phyloP scores from a whole-genome alignment of 2,329 filamentous ascomycete species.

The Colletotrichum scovillei region DNA sequence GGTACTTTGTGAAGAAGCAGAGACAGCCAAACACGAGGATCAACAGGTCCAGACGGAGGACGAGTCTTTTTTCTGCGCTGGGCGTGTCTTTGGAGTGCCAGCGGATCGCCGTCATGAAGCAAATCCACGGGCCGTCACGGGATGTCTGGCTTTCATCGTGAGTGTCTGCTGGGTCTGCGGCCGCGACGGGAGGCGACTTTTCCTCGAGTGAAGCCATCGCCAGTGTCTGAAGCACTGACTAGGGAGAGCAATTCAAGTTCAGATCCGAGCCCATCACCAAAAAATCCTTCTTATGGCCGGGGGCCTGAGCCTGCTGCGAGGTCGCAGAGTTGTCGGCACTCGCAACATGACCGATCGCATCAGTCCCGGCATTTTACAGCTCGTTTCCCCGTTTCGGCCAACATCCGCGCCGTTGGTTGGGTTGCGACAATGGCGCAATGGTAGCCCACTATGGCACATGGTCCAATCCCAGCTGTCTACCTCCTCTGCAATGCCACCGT shows the following conservation, averaged over 20 bases:
- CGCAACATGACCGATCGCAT: neutral
- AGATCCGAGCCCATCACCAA: neutral
- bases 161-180: neutral
- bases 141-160: constrained; percentile 2
- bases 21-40: constrained; percentile 52
- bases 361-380: neutral
- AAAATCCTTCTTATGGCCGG: neutral
- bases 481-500: constrained; percentile 7
- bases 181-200: constrained; percentile 21
- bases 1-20: constrained; percentile 53
- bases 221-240: too few species aligned
- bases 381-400: constrained; percentile 13
- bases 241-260: too few species aligned
- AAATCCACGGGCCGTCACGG: constrained; percentile 39
- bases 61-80: constrained; percentile 45
- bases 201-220: constrained; percentile 18
- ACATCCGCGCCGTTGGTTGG: constrained; percentile 23
- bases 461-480: constrained; percentile 6
- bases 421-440: constrained; percentile 28
- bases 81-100: constrained; percentile 49
- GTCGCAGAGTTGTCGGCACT: neutral
- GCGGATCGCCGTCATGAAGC: constrained; percentile 41
- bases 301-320: constrained; percentile 6
- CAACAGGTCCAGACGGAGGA: constrained; percentile 50
- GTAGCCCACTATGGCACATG: constrained; percentile 26